These are phyloP conservation scores for Paragyromitra xinjiangensis DNA, from an alignment of 495 filamentous ascomycete genomes.

Conservation along the genomic window DNA sequence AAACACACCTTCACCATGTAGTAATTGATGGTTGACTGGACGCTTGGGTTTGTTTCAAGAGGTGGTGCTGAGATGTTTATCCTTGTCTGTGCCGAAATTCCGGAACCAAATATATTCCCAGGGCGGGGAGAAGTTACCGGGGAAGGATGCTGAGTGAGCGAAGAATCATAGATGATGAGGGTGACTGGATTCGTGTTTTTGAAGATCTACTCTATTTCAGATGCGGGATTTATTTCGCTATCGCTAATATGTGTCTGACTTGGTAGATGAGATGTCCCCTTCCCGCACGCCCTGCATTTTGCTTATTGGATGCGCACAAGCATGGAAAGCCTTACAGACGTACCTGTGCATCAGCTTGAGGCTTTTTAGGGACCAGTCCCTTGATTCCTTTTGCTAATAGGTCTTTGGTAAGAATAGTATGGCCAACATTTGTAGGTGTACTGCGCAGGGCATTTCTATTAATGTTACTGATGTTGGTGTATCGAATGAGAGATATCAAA, in stretches of 20 bases:
- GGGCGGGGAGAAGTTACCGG: constrained; percentile 9
- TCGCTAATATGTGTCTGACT: constrained; percentile 10
- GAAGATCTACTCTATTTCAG: constrained; percentile 24
- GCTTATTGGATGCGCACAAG: constrained; percentile 27
- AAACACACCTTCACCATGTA: background rate
- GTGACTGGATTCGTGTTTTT: constrained; percentile 21
- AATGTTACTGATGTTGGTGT: constrained; percentile 5
- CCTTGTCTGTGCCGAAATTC: constrained; percentile 27
- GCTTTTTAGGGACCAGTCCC: constrained; percentile 17
- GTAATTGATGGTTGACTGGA: constrained; percentile 28
- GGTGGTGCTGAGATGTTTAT: constrained; percentile 29
- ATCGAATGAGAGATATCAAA: background rate
- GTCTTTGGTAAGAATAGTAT: constrained; percentile 24
- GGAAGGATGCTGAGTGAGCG: background rate
- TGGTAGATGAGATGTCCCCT: constrained; percentile 24
- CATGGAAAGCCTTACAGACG: constrained; percentile 14
- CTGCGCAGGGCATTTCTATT: background rate
- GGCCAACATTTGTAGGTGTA: constrained; percentile 3
- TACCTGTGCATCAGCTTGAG: constrained; percentile 12
- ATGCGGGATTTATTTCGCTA: constrained; percentile 50
- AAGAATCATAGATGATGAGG: background rate
- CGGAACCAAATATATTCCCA: constrained; percentile 17
- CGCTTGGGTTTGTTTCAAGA: constrained; percentile 38
- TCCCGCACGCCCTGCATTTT: constrained; percentile 12
- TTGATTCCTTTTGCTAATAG: constrained; percentile 2